phyloP scores from a whole-genome alignment of 2,329 filamentous ascomycete genomes.

The Cytospora piceae region DNA sequence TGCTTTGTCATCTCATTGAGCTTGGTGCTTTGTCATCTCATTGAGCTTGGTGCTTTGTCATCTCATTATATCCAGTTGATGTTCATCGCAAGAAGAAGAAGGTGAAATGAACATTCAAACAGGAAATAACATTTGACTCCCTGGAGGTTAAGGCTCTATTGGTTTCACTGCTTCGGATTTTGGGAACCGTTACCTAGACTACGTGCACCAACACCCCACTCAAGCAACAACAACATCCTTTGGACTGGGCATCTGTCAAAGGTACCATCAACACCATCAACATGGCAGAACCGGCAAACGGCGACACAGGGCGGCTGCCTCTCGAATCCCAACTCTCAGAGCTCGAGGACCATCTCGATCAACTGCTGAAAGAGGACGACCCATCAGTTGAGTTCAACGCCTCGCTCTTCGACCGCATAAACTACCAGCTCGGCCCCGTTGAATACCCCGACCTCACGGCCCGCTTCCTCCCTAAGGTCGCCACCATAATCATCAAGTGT shows the following conservation, averaged over 20 bases:
- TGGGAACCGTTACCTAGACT: neutral
- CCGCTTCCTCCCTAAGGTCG: conserved; percentile 57
- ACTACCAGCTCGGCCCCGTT: conserved; percentile 29
- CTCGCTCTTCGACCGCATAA: conserved; percentile 54
- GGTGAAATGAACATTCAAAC: neutral
- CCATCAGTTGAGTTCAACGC: conserved; percentile 47
- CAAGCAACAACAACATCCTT: neutral
- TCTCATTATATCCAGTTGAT: no score
- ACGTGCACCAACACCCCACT: neutral
- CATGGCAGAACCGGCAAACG: conserved; percentile 22
- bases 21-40: conserved; percentile 3
- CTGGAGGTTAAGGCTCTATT: neutral
- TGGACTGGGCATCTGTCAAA: neutral
- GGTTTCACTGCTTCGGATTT: neutral
- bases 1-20: conserved; percentile 1
- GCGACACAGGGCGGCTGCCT: conserved; percentile 5
- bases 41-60: neutral
- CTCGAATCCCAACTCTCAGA: conserved; percentile 46
- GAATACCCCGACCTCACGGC: conserved; percentile 50
- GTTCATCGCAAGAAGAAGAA: neutral
- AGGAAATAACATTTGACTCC: neutral
- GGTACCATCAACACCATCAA: neutral
- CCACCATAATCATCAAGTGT: conserved; percentile 55
- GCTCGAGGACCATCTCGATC: conserved; percentile 57
- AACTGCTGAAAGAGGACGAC: conserved; percentile 46